These are phyloP conservation scores for Coniferiporia weirii DNA, from an alignment of 1,284 basidiomycete species.

Conservation along the genomic window DNA sequence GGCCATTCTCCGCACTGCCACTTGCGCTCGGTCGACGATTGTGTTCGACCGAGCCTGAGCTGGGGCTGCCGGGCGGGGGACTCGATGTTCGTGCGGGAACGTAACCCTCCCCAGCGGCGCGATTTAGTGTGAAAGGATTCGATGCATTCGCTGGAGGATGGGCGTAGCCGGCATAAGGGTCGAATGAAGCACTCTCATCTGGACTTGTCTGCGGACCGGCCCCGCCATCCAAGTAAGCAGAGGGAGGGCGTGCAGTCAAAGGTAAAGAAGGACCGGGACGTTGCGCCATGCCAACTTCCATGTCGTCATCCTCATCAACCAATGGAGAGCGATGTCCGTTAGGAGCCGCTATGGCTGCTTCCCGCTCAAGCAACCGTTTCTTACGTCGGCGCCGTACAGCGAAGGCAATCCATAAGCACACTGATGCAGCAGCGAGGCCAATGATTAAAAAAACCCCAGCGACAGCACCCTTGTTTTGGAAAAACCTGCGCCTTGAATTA, in stretches of 20 bases:
- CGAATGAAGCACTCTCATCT: constrained; percentile 34
- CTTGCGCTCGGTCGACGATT: constrained; percentile 36
- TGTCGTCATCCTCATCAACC: constrained; percentile 44
- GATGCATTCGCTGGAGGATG: constrained; percentile 19
- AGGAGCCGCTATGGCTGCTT: constrained; percentile 50
- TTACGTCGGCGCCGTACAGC: constrained; percentile 60
- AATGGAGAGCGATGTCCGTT: constrained; percentile 59
- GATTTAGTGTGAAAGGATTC: constrained; percentile 26
- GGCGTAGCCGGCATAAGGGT: constrained; percentile 50
- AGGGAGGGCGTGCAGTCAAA: constrained; percentile 32
- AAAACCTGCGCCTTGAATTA: constrained; percentile 45
- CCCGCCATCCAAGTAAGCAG: constrained; percentile 20
- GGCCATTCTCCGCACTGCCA: constrained; percentile 24
- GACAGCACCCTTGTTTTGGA: constrained; percentile 69
- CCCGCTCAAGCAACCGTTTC: constrained; percentile 54
- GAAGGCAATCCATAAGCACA: constrained; percentile 66
- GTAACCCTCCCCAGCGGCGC: constrained; percentile 36
- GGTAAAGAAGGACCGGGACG: background rate
- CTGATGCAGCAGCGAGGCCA: constrained; percentile 64
- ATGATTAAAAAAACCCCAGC: constrained; percentile 74
- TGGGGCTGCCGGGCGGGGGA: constrained; percentile 31
- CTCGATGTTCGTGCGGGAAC: constrained; percentile 40
- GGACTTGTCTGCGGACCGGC: constrained; percentile 11
- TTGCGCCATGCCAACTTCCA: constrained; percentile 13
- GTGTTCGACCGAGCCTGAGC: constrained; percentile 30